A percentile compares a stretch with the other conserved stretches of the same genome.
Evolutionary conservation across 2,329 filamentous ascomycete genomes (phyloP).

Genomic region (Huntiella decipiens): DNA sequence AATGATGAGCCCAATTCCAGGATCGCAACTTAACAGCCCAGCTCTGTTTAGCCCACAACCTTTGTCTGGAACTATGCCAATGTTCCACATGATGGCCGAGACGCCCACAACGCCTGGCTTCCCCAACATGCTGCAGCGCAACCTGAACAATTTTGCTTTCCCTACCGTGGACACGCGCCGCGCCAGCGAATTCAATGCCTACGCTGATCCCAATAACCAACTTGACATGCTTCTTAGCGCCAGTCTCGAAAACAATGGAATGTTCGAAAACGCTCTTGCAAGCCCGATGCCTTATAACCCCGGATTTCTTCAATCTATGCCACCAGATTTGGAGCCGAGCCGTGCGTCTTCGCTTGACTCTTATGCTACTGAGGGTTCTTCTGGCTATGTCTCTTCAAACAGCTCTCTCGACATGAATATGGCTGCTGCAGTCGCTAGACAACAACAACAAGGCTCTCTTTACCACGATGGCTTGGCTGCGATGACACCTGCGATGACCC

Average conservation of each 20-base stretch:
- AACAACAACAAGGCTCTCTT: not conserved
- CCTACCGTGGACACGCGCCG: constrained; percentile 1
- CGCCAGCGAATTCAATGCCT: constrained; percentile 1
- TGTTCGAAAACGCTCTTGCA: constrained; percentile 1
- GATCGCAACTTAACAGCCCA: not conserved
- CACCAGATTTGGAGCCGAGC: constrained; percentile 7
- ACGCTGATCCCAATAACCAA: not conserved
- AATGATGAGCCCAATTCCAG: constrained; percentile 3
- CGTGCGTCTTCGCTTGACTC: constrained; percentile 7
- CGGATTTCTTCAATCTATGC: not conserved
- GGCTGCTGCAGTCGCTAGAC: not conserved
- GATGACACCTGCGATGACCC: not conserved
- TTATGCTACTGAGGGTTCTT: constrained; percentile 5
- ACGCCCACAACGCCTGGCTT: constrained; percentile 3
- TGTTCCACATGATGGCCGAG: constrained; percentile 1
- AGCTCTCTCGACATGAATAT: not conserved
- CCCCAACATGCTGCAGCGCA: constrained; percentile 2
- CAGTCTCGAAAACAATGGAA: constrained; percentile 1
- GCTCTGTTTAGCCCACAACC: constrained; percentile 1
- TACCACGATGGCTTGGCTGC: not conserved
- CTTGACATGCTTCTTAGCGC: constrained; percentile 2
- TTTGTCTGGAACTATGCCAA: not conserved
- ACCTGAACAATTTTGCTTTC: not conserved
- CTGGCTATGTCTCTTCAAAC: constrained; percentile 7
- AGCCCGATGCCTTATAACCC: constrained; percentile 5